Conservation (phyloP, 306 rosid genomes). For the Sesbania bispinosa region DNA sequence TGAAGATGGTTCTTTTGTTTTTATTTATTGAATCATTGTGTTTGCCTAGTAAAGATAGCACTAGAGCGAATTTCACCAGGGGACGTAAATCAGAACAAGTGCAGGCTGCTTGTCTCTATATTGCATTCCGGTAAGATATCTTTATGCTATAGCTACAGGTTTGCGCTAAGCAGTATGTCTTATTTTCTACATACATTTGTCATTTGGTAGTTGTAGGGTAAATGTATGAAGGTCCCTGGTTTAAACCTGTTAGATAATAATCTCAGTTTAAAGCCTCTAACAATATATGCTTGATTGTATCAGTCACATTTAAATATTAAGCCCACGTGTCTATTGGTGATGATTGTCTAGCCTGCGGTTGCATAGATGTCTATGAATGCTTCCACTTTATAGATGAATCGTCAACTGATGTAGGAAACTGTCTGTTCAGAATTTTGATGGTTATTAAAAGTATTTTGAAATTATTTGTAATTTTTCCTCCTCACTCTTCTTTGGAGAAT, state of each 20-base stretch:
- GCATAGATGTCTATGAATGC: not conserved
- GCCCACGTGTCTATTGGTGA: not conserved
- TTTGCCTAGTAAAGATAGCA: slow-evolving; percentile 59
- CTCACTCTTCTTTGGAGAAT: no score
- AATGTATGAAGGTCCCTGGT: not conserved
- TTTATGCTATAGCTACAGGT: not conserved
- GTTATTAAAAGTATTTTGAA: no score
- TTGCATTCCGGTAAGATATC: slow-evolving; percentile 66
- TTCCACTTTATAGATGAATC: not conserved
- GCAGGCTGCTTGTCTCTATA: slow-evolving; percentile 81
- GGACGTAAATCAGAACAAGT: slow-evolving; percentile 76
- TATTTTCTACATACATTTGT: slow-evolving; percentile 2
- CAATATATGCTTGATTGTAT: not conserved
- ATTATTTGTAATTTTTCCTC: no score
- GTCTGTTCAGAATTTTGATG: not conserved
- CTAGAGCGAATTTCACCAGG: slow-evolving; percentile 70
- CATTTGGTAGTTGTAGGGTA: slow-evolving; percentile 3
- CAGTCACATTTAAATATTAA: not conserved
- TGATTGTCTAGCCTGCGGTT: not conserved
- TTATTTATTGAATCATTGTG: slow-evolving; percentile 11
- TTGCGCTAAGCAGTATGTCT: not conserved
- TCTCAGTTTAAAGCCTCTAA: not conserved
- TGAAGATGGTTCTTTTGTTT: not conserved
- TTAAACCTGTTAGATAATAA: not conserved
- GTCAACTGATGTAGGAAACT: not conserved